Percentiles rank a stretch among this genome's conserved stretches.
Conservation (phyloP, 345 rosid species). For the Punica granatum region DNA sequence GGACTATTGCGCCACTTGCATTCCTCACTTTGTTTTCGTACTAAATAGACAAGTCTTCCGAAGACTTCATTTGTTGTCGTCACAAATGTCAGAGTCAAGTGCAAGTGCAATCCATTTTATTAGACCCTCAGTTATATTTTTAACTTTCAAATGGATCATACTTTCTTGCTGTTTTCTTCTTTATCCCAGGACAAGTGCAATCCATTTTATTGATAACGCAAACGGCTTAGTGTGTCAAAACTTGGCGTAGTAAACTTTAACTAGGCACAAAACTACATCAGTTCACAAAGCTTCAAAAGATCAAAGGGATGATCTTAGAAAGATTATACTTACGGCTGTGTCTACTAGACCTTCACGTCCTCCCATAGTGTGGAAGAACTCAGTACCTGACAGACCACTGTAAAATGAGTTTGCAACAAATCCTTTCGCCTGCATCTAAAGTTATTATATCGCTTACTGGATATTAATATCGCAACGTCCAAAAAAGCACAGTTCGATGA, state of each 20-base stretch:
- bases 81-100: background rate
- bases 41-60: constrained; percentile 84
- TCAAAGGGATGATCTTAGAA: background rate
- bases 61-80: constrained; percentile 66
- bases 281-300: background rate
- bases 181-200: too few relatives aligned
- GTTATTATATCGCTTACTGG: constrained; percentile 1
- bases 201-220: too few relatives aligned
- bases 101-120: background rate
- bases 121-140: background rate
- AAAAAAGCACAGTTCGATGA: background rate
- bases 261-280: too few relatives aligned
- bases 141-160: background rate
- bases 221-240: too few relatives aligned
- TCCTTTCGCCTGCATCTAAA: constrained; percentile 83
- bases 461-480: background rate
- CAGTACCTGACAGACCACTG: constrained; percentile 87
- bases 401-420: constrained; percentile 98
- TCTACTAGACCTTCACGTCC: constrained; percentile 99
- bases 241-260: too few relatives aligned
- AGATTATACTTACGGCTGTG: constrained; percentile 63
- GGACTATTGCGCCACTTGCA: constrained; percentile 79
- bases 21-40: constrained; percentile 82
- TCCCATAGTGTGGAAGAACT: constrained; percentile 99
- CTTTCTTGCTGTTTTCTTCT: too few relatives aligned